Percentiles rank a stretch among this genome's conserved stretches.
phyloP scores from a whole-genome alignment of 148 eudicot species.

The Diospyros kaki region DNA sequence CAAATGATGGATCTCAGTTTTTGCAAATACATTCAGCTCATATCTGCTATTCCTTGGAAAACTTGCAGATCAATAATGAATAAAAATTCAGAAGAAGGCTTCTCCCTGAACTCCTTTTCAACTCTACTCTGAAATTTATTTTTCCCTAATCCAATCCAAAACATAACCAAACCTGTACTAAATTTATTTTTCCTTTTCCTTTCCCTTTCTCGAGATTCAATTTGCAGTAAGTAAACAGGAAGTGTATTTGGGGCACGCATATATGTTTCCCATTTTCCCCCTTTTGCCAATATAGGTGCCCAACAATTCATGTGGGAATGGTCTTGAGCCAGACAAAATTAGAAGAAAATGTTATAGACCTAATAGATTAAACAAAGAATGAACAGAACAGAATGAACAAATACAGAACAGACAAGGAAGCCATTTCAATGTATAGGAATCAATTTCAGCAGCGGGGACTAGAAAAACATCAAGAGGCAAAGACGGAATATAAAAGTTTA shows the following conservation, averaged over 20 bases:
- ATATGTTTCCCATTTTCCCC: not conserved
- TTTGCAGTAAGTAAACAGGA: not conserved
- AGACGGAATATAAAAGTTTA: slow-evolving; percentile 24
- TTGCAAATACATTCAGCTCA: not conserved
- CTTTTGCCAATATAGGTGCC: not conserved
- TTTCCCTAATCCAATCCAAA: not conserved
- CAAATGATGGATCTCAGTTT: too few relatives aligned
- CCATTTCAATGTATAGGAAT: not conserved
- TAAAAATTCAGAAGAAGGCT: not conserved
- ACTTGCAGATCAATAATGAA: not conserved
- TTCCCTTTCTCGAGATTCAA: too few relatives aligned
- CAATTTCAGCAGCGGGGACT: not conserved
- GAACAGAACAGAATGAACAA: not conserved
- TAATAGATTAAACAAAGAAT: too few relatives aligned
- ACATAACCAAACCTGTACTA: not conserved
- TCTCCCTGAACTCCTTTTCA: not conserved
- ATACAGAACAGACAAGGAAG: not conserved
- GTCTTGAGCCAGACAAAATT: not conserved
- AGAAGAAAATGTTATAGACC: too few relatives aligned
- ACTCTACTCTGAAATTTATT: not conserved
- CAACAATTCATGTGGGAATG: slow-evolving; percentile 5
- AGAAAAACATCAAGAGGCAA: too few relatives aligned
- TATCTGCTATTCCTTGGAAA: not conserved
- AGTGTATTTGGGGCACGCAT: not conserved
- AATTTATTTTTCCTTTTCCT: too few relatives aligned